Base-by-base conservation (phyloP, 2,329 filamentous ascomycete species). In the Fusarium sp. region DNA sequence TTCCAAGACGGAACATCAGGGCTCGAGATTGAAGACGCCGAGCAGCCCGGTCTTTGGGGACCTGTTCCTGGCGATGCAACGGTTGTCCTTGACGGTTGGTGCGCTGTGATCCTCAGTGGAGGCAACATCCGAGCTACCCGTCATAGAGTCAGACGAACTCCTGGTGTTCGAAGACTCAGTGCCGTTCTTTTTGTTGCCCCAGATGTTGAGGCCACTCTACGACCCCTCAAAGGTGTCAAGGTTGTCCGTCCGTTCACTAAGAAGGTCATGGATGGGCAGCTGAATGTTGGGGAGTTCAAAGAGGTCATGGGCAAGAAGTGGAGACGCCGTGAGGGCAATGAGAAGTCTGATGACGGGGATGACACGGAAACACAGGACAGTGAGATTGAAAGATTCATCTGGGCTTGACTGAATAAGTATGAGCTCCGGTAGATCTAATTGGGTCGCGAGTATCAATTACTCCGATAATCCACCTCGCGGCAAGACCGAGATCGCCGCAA, bases 1-100 rank as follows among this genome's bases (percentile, higher is more conserved):
- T 51, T 51, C 25, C 49, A 51, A 19, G 35, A 56, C 8, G 49
- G 58, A 19, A 44, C 48, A 12, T 38, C 56, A 18, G 31, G 58
- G 10, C 42, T 62, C 8, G 42, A 51, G 11, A 66, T 56, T 33
- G 49, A 66, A 37, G 41, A 42, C 4, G 21, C 35, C 9, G 21
- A 56, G 35, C 23, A 33, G 15, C 49, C 63, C 23, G 37, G 49
- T 7, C 49, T 48, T 25, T 63, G 35, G 44, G 15, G 37, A 2
- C 54, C 44, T 10, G 29, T 63, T 2, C 52, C 46, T 16, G 52
- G 29, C n/a, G 33, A 49, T 16, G 60, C 60, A 18, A 58, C 52
- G 12, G 45, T 63, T 27, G 44, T 66, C n/a, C 63, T 66, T 12
- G 51, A 39, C 2, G 52, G 63, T 16, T 54, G 39, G 60, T 66